These are phyloP conservation scores for Arthroderma uncinatum DNA, from an alignment of 2,329 filamentous ascomycete species.

Conservation along the genomic window DNA sequence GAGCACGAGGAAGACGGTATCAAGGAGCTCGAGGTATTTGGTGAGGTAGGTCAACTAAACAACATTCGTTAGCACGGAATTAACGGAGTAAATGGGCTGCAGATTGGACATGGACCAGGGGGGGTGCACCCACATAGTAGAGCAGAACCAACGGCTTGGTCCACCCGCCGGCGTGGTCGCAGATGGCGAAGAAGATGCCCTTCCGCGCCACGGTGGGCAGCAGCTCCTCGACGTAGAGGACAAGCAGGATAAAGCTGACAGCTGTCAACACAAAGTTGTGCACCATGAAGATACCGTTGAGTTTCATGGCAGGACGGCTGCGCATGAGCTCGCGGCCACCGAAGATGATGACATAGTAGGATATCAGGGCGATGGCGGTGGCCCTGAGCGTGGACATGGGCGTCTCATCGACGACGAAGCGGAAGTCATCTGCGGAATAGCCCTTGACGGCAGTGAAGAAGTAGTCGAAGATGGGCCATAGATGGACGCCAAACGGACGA, in stretches of 20 bases:
- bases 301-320: conserved; percentile 65
- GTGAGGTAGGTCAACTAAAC: conserved; percentile 82
- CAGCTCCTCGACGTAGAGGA: conserved; percentile 74
- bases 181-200: conserved; percentile 77
- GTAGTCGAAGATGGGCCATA: conserved; percentile 85
- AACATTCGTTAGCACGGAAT: conserved; percentile 27
- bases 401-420: conserved; percentile 63
- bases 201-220: conserved; percentile 66
- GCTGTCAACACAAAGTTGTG: conserved; percentile 84
- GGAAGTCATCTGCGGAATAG: conserved; percentile 69
- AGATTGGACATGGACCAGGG: too few species aligned
- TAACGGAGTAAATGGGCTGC: not conserved
- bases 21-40: conserved; percentile 83
- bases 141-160: conserved; percentile 76
- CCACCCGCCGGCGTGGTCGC: conserved; percentile 61
- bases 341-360: conserved; percentile 83
- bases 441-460: conserved; percentile 60
- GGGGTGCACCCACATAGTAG: conserved; percentile 62
- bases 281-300: conserved; percentile 73
- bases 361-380: conserved; percentile 61
- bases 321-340: conserved; percentile 80
- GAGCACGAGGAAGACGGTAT: conserved; percentile 85
- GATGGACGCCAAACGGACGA: conserved; percentile 67
- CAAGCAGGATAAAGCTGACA: conserved; percentile 64
- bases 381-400: conserved; percentile 76